phyloP scores from a whole-genome alignment of 75 land plant species.

The Isoetes taiwanensis region DNA sequence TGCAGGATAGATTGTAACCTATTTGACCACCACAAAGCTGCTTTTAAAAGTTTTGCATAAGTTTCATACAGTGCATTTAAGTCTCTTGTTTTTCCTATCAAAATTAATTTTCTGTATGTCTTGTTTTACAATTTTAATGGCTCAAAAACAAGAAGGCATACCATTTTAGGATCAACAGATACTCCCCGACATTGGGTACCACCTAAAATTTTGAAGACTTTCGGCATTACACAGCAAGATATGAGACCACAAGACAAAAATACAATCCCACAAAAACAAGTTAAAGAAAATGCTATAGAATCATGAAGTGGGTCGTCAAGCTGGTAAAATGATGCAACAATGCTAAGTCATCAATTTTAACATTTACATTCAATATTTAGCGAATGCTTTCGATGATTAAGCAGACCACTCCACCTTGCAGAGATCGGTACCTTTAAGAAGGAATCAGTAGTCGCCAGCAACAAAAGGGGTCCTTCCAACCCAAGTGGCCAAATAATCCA shows the following conservation, averaged over 20 bases:
- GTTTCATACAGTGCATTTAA: not conserved
- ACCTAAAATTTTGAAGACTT: conserved; percentile 69
- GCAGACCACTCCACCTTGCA: not conserved
- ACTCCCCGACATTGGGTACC: conserved; percentile 81
- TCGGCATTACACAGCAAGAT: conserved; percentile 24
- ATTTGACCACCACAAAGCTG: conserved; percentile 7
- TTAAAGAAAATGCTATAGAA: not conserved
- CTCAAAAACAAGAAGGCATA: not conserved
- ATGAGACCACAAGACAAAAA: not conserved
- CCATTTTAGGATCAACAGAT: conserved; percentile 72
- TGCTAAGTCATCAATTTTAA: not conserved
- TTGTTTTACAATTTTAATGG: not conserved
- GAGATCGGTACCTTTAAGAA: conserved; percentile 61
- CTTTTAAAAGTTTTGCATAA: not conserved
- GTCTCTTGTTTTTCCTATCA: not conserved
- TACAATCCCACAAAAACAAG: not conserved
- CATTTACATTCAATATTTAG: not conserved
- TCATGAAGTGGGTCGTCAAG: not conserved
- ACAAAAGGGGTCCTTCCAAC: conserved; percentile 85
- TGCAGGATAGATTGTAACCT: conserved; percentile 80
- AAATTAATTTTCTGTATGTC: not conserved
- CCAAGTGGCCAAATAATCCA: conserved; percentile 36
- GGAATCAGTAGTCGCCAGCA: conserved; percentile 95
- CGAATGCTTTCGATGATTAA: not conserved
- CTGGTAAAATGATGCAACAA: not conserved